Conservation (phyloP, 345 rosid genomes). For the Viola odorata region DNA sequence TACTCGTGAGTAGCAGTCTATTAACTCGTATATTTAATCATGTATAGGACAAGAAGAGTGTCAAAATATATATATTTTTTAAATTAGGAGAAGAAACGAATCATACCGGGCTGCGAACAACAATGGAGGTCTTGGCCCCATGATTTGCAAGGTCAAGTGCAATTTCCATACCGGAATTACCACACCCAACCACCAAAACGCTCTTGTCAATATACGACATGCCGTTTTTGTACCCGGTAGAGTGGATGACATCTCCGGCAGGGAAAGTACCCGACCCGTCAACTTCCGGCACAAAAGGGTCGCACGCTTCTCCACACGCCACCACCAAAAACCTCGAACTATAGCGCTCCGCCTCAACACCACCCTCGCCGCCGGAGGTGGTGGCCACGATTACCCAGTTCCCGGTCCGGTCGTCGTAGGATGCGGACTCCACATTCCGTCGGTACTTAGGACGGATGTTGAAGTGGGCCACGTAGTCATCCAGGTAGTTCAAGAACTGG, state of each 20-base stretch:
- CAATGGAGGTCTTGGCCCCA: constrained; percentile 52
- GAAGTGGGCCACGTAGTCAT: constrained; percentile 48
- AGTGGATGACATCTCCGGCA: constrained; percentile 46
- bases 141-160: constrained; percentile 54
- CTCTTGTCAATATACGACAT: constrained; percentile 30
- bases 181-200: constrained; percentile 81
- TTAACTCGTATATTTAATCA: no score
- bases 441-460: constrained; percentile 43
- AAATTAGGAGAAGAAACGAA: no score
- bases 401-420: constrained; percentile 25
- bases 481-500: constrained; percentile 50
- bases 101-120: constrained; percentile 61
- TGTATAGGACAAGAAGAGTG: no score
- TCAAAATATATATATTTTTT: no score
- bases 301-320: constrained; percentile 55
- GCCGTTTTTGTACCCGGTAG: constrained; percentile 49
- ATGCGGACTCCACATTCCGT: constrained; percentile 45
- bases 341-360: constrained; percentile 45
- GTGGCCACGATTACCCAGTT: constrained; percentile 49
- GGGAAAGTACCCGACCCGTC: constrained; percentile 36
- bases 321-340: constrained; percentile 51
- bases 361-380: constrained; percentile 13
- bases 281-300: constrained; percentile 40
- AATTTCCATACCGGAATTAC: constrained; percentile 89
- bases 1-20: no score